These are phyloP conservation scores for Lepidium sativum DNA, from an alignment of 345 rosid species.

Conservation along the genomic window DNA sequence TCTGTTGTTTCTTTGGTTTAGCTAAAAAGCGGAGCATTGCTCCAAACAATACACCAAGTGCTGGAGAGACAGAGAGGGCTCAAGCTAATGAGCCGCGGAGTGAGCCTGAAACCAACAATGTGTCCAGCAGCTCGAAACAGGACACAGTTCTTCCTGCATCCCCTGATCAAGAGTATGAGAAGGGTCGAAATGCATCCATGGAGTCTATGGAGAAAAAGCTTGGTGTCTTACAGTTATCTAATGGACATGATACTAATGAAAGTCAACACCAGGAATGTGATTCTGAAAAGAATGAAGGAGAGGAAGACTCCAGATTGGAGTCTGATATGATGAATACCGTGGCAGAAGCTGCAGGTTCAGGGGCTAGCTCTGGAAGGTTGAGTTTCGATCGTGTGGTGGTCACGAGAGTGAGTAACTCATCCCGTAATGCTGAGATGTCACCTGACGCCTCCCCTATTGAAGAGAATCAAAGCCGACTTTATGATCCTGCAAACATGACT, in stretches of 20 bases:
- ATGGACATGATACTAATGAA: conserved; percentile 19
- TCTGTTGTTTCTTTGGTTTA: conserved; percentile 27
- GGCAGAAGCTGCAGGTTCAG: not conserved
- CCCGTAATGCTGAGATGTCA: no score
- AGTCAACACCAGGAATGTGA: conserved; percentile 13
- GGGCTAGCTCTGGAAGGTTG: conserved; percentile 6
- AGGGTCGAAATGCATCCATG: conserved; percentile 1
- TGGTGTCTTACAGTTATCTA: conserved; percentile 11
- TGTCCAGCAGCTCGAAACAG: conserved; percentile 23
- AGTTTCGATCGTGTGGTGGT: conserved; percentile 7
- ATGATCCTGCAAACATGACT: not conserved
- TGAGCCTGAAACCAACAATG: conserved; percentile 27
- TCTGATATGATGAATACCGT: not conserved
- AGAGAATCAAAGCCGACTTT: not conserved
- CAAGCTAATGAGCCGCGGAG: conserved; percentile 10
- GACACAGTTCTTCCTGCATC: conserved; percentile 20
- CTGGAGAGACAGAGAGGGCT: conserved; percentile 23
- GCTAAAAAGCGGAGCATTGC: conserved; percentile 41
- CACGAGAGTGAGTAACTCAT: no score
- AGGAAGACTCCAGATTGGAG: conserved; percentile 11
- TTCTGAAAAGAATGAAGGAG: conserved; percentile 16
- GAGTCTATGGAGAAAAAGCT: conserved; percentile 20
- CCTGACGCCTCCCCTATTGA: conserved; percentile 19
- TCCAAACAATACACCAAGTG: conserved; percentile 23
- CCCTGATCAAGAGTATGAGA: conserved; percentile 17